Percentiles rank a stretch among this genome's conserved stretches.
Evolutionary conservation across 208 protist species (phyloP).

Genomic region (Naegleria fowleri): DNA sequence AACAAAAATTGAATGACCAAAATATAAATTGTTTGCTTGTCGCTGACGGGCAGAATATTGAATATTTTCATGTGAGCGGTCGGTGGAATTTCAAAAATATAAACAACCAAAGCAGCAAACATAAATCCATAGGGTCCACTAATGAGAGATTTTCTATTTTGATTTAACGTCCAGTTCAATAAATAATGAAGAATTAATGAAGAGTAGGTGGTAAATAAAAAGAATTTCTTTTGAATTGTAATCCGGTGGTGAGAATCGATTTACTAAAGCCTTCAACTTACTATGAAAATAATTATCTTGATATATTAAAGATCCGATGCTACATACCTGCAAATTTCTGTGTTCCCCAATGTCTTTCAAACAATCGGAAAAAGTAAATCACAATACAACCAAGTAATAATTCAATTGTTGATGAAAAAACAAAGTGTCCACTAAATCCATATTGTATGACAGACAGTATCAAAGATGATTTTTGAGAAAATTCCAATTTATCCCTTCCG

Average conservation of each 20-base stretch:
- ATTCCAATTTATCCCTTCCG: neutral
- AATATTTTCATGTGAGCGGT: neutral
- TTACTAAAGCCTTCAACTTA: too few species aligned
- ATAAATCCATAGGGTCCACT: slow-evolving; percentile 18
- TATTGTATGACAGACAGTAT: neutral
- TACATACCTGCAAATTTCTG: neutral
- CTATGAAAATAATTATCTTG: neutral
- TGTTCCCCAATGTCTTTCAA: slow-evolving; percentile 19
- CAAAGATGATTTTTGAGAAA: neutral
- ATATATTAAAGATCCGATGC: neutral
- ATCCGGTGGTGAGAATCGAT: too few species aligned
- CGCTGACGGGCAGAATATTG: neutral
- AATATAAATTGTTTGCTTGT: neutral
- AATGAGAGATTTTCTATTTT: neutral
- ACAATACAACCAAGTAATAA: slow-evolving; percentile 2
- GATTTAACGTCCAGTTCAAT: neutral
- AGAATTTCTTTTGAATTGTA: neutral
- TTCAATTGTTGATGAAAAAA: neutral
- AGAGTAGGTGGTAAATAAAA: neutral
- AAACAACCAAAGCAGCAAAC: neutral
- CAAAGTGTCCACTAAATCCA: neutral
- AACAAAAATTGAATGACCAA: neutral
- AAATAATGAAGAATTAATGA: neutral
- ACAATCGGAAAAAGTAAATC: slow-evolving; percentile 11
- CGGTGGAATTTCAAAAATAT: slow-evolving; percentile 16